These are phyloP conservation scores for Hirsutella thompsonii DNA, from an alignment of 2,329 filamentous ascomycete species.

Conservation along the genomic window DNA sequence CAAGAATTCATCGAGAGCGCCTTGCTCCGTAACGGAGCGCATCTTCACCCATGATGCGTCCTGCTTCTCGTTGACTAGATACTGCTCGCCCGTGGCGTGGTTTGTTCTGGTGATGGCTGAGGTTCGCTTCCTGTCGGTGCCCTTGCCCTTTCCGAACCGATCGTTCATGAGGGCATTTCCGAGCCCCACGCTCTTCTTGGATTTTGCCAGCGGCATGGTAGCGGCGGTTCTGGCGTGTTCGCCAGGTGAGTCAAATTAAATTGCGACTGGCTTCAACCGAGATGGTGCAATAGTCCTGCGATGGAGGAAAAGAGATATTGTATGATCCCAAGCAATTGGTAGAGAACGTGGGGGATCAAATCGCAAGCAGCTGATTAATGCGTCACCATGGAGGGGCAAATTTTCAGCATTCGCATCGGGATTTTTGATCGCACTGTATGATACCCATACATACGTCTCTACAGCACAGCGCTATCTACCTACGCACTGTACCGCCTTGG, in stretches of 20 bases:
- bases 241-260: neutral
- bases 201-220: conserved; percentile 60
- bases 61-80: conserved; percentile 80
- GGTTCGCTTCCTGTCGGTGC: conserved; percentile 63
- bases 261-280: neutral
- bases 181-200: conserved; percentile 87
- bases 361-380: conserved; percentile 22
- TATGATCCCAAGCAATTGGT: conserved; percentile 3
- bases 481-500: neutral
- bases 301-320: neutral
- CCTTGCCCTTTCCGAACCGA: conserved; percentile 89
- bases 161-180: conserved; percentile 99
- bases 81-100: conserved; percentile 72
- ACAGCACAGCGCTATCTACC: conserved; percentile 16
- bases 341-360: neutral
- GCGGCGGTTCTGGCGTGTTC: neutral
- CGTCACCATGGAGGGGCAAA: conserved; percentile 35
- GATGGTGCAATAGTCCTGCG: neutral
- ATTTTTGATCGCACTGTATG: neutral
- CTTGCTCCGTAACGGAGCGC: conserved; percentile 96
- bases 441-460: accelerated
- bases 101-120: conserved; percentile 52
- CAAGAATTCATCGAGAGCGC: conserved; percentile 90
- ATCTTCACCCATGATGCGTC: conserved; percentile 98
- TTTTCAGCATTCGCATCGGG: conserved; percentile 14